These are phyloP conservation scores for Clathrospora elynae DNA, from an alignment of 2,329 filamentous ascomycete genomes.

Conservation along the genomic window DNA sequence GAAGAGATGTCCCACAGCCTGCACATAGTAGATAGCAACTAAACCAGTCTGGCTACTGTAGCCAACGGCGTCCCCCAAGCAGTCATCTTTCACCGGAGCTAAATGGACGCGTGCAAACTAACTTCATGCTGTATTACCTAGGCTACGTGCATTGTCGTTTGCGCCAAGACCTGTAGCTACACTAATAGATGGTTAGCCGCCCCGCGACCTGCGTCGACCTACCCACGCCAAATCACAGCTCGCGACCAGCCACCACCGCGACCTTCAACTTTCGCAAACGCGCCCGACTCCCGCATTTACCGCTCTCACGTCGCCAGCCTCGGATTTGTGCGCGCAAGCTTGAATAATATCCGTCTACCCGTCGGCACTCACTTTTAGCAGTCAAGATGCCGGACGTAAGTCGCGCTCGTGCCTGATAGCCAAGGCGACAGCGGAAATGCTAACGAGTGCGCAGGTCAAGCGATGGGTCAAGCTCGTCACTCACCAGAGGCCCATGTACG, in stretches of 20 bases:
- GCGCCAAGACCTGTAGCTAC: constrained; percentile 22
- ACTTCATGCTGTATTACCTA: not conserved
- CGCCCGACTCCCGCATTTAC: constrained; percentile 10
- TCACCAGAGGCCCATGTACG: constrained; percentile 86
- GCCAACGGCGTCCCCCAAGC: constrained; percentile 27
- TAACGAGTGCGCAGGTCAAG: constrained; percentile 64
- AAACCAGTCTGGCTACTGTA: constrained; percentile 32
- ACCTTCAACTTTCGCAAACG: constrained; percentile 18
- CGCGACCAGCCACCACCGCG: constrained; percentile 30
- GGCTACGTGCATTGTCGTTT: constrained; percentile 13
- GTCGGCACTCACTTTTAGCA: not conserved
- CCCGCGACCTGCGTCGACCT: constrained; percentile 20
- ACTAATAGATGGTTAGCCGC: constrained; percentile 12
- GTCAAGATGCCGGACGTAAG: constrained; percentile 55
- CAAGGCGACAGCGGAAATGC: constrained; percentile 4
- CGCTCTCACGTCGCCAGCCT: not conserved
- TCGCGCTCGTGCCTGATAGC: constrained; percentile 11
- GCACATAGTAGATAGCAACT: constrained; percentile 47
- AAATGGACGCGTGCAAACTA: not conserved
- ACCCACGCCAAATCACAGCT: constrained; percentile 26
- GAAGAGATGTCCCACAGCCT: constrained; percentile 37
- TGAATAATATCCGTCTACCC: constrained; percentile 5
- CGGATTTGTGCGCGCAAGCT: not conserved
- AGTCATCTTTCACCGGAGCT: not conserved
- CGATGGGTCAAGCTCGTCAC: constrained; percentile 91